Base-by-base conservation (phyloP, 75 land plant species). In the Azolla pinnata region DNA sequence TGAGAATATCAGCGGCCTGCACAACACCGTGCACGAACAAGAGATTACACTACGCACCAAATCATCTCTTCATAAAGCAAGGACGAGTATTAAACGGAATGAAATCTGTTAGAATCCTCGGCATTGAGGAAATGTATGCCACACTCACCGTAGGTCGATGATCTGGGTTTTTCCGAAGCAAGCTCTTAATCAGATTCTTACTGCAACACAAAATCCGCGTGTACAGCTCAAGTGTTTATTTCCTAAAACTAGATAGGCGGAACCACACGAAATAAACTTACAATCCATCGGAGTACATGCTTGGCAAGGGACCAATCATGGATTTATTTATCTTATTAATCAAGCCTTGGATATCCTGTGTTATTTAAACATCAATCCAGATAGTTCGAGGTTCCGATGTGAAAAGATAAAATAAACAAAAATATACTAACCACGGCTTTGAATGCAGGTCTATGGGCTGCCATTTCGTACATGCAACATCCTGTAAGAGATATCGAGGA, bases 391-490 rank as follows among this genome's bases (percentile, higher is more conserved):
- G n/a, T n/a, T n/a, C n/a, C n/a, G n/a, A n/a, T n/a, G n/a, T n/a
- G n/a, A n/a, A n/a, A n/a, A n/a, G n/a, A n/a, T n/a, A n/a, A n/a
- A n/a, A n/a, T n/a, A n/a, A 33, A 51, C 40, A 54, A 2, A 19
- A 21, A 40, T 3, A 25, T 0, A 29, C 88, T 80, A 68, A 93
- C 98, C 79, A 93, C 88, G 20, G 98, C 98, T 71, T 86, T 88
- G 60, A 93, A 93, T 33, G 98, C 98, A 67, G 90, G 98, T 14
- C 90, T 81, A 73, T 93, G 87, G 42, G 98, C 96, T 60, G 96
- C 79, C 87, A 93, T 93, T 69, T 93, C 98, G 77, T 89, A 93
- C 77, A 93, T 81, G 48, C 98, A 93, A 66, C 98, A 93, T 1
- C 98, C 98, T 93, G 87, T 29, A 57, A 14, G 73, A 26, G 21